Evolutionary conservation across 257 asterid genomes (phyloP), one percentile per base, ranked within the genome.

Genomic region (Gardenia jasminoides): DNA sequence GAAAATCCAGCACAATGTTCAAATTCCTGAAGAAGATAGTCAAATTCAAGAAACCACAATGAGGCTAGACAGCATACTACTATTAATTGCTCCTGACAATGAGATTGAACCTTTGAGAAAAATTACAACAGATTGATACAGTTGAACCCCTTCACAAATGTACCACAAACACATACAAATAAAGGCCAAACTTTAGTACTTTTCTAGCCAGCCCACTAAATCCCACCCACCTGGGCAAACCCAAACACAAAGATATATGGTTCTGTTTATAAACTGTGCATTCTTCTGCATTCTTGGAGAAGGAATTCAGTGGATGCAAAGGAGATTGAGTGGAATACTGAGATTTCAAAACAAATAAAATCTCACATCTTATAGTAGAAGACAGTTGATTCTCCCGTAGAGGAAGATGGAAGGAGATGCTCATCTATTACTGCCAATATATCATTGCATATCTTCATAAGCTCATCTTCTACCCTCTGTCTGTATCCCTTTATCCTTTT

Each of bases 361-460:
- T 81, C 96, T 83, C 79, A 90, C 97, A 92, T 92, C 90, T 90
- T 92, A 87, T 89, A 86, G 83, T 90, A 92, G 82, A 92, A 92
- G 36, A 90, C 96, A 72, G 96, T 84, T 22, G 97, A 92, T 84
- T 92, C 97, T 78, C 93, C 97, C 0, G 97, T 74, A 10, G 91
- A 75, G 50, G 92, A 87, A n/a, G 93, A 87, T 44, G 97, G 97
- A 85, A 92, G 80, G 43, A 92, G 91, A 78, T 90, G 97, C 17
- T 90, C 92, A 74, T 92, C 97, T 24, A 92, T 90, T 71, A 92
- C 93, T 2, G 90, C 80, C 71, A 92, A 78, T 76, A 92, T 92
- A 86, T 90, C 97, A 56, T 78, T 82, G 88, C 97, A 92, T 80
- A 92, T 90, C 80, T 85, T 92, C 58, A 90, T 82, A 82, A 92